Base-by-base conservation (phyloP, 208 protist species). In the Acanthamoeba lenticulata region DNA sequence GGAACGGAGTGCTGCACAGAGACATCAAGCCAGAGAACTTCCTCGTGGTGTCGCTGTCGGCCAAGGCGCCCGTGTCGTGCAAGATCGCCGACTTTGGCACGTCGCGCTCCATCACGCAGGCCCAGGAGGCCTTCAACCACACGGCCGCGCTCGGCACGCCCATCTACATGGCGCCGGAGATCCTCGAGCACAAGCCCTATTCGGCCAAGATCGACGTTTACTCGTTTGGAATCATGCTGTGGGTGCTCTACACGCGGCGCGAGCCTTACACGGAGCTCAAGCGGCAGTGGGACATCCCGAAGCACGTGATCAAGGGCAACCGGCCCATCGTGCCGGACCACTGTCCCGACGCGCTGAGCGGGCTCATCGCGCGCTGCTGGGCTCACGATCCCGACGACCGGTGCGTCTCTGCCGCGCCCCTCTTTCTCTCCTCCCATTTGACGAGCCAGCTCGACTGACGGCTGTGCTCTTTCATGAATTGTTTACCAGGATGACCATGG, bases 11-110 rank as follows among this genome's bases (percentile, higher is more conserved):
- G 24, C 52, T 91, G 42, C 85, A 91, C 55, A 27, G 85, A 0
- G 74, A 85, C 24, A 55, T 85, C 45, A 85, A 85, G 42, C 74
- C 74, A 0, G 74, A 85, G 0, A 91, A 91, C 52, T 91, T 91
- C 85, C 29, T 91, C 0, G 32, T 91, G 3, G 40, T 91, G 38
- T 91, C 85, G 5, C 27, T 72, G 60, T 91, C 85, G 7, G 0
- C 52, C 49, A 91, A 91, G 85, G 38, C 85, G 2, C 85, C 85
- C 9, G 85, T 91, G 24, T 74, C 85, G 5, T 62, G 45, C 85
- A 91, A 91, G 60, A 91, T 91, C 60, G 85, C 85, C 21, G 85
- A 91, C 38, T 91, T 91, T 45, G 85, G 85, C 38, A 91, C 85
- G 0, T 91, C 85, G 38, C 11, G 85, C 19, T 91, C 85, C 0